Evolutionary conservation across 805 yeast species (phyloP).

Genomic region (Torulaspora maleeae): DNA sequence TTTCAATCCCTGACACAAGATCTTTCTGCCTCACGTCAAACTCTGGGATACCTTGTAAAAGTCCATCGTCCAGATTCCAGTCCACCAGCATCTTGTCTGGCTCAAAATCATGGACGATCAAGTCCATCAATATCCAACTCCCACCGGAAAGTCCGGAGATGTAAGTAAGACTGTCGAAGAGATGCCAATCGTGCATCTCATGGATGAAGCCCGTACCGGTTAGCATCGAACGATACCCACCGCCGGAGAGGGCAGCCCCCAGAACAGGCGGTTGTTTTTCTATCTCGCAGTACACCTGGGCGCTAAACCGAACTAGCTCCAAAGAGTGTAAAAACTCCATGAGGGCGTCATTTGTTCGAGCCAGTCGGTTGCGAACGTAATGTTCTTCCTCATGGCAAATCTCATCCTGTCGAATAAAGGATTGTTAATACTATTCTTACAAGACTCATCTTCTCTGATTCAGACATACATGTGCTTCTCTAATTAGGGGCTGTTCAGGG

Average conservation of each 20-base stretch:
- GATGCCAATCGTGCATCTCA: slow-evolving; percentile 36
- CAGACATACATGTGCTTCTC: slow-evolving; percentile 21
- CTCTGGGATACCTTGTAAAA: slow-evolving; percentile 55
- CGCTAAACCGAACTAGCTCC: slow-evolving; percentile 36
- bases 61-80: slow-evolving; percentile 45
- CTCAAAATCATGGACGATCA: slow-evolving; percentile 39
- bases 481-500: slow-evolving; percentile 23
- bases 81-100: slow-evolving; percentile 29
- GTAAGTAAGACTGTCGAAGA: slow-evolving; percentile 52
- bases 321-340: slow-evolving; percentile 31
- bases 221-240: slow-evolving; percentile 38
- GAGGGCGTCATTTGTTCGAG: slow-evolving; percentile 32
- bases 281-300: slow-evolving; percentile 23
- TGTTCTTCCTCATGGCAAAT: slow-evolving; percentile 19
- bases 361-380: slow-evolving; percentile 28
- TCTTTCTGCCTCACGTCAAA: slow-evolving; percentile 38
- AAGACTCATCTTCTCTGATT: too few relatives aligned
- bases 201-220: slow-evolving; percentile 33
- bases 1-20: slow-evolving; percentile 18
- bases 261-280: slow-evolving; percentile 30
- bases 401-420: slow-evolving; percentile 7
- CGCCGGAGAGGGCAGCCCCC: slow-evolving; percentile 38
- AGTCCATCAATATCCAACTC: slow-evolving; percentile 59
- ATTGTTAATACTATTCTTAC: background rate
- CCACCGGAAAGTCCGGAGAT: slow-evolving; percentile 70